Conservation (phyloP, 2,329 filamentous ascomycete genomes). For the Helotiales sp. region DNA sequence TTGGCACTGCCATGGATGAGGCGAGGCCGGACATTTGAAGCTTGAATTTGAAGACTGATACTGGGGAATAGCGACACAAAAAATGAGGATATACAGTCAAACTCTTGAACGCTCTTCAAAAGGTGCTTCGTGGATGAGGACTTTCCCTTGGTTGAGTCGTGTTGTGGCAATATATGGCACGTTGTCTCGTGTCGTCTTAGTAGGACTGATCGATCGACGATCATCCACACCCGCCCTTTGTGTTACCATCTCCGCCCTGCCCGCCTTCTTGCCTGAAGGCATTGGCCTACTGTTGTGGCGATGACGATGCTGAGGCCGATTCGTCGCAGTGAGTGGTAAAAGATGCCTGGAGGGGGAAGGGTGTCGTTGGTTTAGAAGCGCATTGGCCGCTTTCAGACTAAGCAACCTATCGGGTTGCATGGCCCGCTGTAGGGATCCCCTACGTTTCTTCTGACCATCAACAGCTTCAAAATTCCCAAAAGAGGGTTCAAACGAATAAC, state of each 20-base stretch:
- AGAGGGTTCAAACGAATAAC: neutral
- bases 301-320: neutral
- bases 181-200: neutral
- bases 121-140: neutral
- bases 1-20: conserved; percentile 12
- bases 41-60: neutral
- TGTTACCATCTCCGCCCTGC: neutral
- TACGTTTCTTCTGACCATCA: neutral
- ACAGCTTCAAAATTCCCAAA: neutral
- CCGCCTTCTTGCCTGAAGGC: neutral
- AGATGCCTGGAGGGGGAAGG: neutral
- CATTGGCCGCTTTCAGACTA: too few relatives aligned
- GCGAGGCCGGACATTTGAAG: conserved; percentile 10
- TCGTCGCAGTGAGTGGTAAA: neutral
- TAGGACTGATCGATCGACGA: neutral
- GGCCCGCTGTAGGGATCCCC: too few relatives aligned
- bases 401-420: too few relatives aligned
- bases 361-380: neutral
- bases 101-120: neutral
- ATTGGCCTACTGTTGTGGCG: neutral
- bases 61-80: too few relatives aligned
- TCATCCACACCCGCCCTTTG: neutral
- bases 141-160: neutral
- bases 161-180: neutral
- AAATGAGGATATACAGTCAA: conserved; percentile 9